Base-by-base conservation (phyloP, 306 rosid genomes). In the Rosa rugosa region DNA sequence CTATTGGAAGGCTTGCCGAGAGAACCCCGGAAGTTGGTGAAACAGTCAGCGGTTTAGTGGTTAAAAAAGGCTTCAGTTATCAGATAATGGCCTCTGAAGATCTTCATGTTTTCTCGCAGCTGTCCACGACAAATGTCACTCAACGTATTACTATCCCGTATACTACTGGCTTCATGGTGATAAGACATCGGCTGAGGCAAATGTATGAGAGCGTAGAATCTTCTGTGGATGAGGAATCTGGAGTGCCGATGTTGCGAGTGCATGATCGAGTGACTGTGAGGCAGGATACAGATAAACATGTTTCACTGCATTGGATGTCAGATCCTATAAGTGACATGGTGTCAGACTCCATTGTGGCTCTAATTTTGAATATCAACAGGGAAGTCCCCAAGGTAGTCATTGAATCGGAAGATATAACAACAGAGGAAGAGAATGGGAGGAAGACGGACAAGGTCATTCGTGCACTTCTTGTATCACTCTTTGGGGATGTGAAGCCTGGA, bases 71-170 rank as follows among this genome's bases (percentile, higher is more conserved):
- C 25, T 92, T 94, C 78, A 85, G 97, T 12, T 92, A 94, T 84
- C 99, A 91, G 90, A 92, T 94, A 80, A 92, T 94, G 97, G 97
- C 93, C 62, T 86, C 97, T 0, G 97, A 94, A 56, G 99, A 94
- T 79, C 96, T 94, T 62, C 97, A 94, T 79, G 88, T 94, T 82
- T 94, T 94, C 82, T 92, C 99, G 3, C 97, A 94, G 84, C 88
- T 92, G 63, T 88, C 95, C 18, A 92, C 99, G 0, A 89, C 97
- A 68, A 91, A 85, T 67, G 70, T 94, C 49, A 86, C 90, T 23
- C 99, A 94, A 85, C 91, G 95, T 72, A 91, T 92, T 72, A 94
- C 97, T 38, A 94, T 94, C 81, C 97, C 97, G 2, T 92, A 76
- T 82, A 83, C 93, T n/a, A 88, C 84, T 49, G 79, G 89, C 81